Base-by-base conservation (phyloP, 2,329 filamentous ascomycete species). In the Xylariaceae sp. region DNA sequence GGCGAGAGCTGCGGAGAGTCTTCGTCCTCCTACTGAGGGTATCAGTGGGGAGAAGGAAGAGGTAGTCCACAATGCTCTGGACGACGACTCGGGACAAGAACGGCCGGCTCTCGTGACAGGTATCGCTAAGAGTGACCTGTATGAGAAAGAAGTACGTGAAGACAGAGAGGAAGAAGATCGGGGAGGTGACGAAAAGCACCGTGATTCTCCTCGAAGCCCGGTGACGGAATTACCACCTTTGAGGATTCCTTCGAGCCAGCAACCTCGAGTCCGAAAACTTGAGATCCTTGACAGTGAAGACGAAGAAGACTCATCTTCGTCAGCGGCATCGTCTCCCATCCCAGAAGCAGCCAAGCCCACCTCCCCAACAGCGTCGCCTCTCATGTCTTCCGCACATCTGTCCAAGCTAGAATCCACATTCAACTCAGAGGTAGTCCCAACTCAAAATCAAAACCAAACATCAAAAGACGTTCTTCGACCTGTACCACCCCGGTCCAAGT, bases 231-330 rank as follows among this genome's bases (percentile, higher is more conserved):
- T 47, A 14, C 47, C 54, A 6, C 42, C 52, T 8, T 35, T 56
- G 22, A 52, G 54, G 19, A 47, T 49, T 29, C 32, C 25, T 20
- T 22, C 41, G 3, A 25, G 38, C 22, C 33, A 42, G 8, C 44
- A 22, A 22, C 45, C 27, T 6, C 23, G 23, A 5, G 16, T 41
- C 32, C 29, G 45, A 6, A 46, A 49, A 2, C 40, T 39, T 2
- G 44, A 45, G 21, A 58, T 72, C 7, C 54, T 55, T 5, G 69
- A 73, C 22, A 73, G 68, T 45, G 67, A 71, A 16, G 67, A 70
- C 6, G 69, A 71, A 22, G 68, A n/a, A n/a, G n/a, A 66, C 6
- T 57, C 57, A 5, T 35, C 59, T 2, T 59, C 59, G 10, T 57
- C 52, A 1, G 47, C 51, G 6, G 40, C 51, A 14, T 36, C 41